Conservation (phyloP, 2,329 filamentous ascomycete species). For the Colletotrichum graminicola region DNA sequence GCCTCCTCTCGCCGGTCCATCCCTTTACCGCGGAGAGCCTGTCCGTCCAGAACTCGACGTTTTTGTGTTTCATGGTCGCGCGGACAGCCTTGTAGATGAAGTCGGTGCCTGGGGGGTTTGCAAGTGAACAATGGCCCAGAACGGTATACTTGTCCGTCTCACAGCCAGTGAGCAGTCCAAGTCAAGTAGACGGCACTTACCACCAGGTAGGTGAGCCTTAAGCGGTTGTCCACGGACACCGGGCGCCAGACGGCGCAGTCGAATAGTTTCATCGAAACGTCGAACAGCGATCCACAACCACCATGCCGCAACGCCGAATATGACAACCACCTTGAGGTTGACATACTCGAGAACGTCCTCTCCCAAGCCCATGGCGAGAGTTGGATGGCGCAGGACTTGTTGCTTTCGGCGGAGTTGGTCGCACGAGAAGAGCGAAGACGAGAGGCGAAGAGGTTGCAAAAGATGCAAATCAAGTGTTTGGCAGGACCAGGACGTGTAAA, state of each 20-base stretch:
- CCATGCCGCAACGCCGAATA: constrained; percentile 54
- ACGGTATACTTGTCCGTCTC: background rate
- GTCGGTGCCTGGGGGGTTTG: constrained; percentile 65
- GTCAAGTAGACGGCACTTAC: constrained; percentile 50
- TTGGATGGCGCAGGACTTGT: background rate
- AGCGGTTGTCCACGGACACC: constrained; percentile 57
- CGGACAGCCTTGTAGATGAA: constrained; percentile 70
- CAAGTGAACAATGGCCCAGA: constrained; percentile 4
- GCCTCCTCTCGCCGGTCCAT: constrained; percentile 71
- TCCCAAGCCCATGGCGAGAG: constrained; percentile 61
- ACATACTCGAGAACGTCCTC: constrained; percentile 60
- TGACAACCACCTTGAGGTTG: constrained; percentile 56
- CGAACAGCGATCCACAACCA: constrained; percentile 53
- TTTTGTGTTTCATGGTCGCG: constrained; percentile 64
- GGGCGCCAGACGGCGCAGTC: constrained; percentile 56
- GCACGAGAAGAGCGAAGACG: background rate
- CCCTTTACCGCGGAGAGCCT: constrained; percentile 59
- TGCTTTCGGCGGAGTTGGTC: background rate
- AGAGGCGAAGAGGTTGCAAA: background rate
- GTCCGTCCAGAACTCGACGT: constrained; percentile 71
- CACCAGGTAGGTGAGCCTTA: constrained; percentile 57
- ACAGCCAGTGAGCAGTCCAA: background rate
- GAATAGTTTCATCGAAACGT: constrained; percentile 57
- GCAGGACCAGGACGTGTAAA: background rate
- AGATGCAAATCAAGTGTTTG: background rate